Evolutionary conservation across 2,329 filamentous ascomycete species (phyloP), one percentile per base, ranked within the genome.

Genomic region (Colletotrichum godetiae): DNA sequence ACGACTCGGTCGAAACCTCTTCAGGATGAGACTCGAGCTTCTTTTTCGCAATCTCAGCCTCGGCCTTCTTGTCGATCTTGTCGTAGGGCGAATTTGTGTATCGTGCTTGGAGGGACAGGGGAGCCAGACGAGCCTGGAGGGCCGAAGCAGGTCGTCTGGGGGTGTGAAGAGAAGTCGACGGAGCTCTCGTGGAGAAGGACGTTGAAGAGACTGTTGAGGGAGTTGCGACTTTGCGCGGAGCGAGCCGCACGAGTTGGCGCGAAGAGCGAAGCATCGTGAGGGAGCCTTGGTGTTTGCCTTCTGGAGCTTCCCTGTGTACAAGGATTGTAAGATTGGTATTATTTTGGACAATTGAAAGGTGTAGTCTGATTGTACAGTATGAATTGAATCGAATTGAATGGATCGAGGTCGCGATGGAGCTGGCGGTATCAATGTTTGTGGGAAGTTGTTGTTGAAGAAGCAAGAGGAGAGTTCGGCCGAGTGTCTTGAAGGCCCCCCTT

Each of bases 11-110:
- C 0, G 91, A 89, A 0, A 95, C 92, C 7, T 84, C 80, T 52
- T 89, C 88, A 0, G 93, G 93, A 33, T 89, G 82, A 3, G 89
- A 78, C 70, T 89, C 79, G n/a, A 95, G 82, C 78, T 88, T 88
- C 79, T 89, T 79, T 60, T 91, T 77, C 13, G 82, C 86, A 10
- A 90, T 77, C 75, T 87, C 84, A 59, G 86, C 85, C 80, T 94
- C 92, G 35, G 83, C 83, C 75, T 92, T 85, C 55, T 80, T 83
- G 76, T 93, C 87, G 67, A 89, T 88, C 52, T 81, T 74, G 62
- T 76, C 69, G 68, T 76, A 75, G 11, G 76, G 77, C 57, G 78
- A 79, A 72, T 74, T 78, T 11, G 77, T 78, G 72, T 77, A 80
- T 46, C 56, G 55, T 74, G 73, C 60, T 13, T 65, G 67, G 1